Conservation (phyloP, 345 rosid species). For the Rubroshorea leprosula region DNA sequence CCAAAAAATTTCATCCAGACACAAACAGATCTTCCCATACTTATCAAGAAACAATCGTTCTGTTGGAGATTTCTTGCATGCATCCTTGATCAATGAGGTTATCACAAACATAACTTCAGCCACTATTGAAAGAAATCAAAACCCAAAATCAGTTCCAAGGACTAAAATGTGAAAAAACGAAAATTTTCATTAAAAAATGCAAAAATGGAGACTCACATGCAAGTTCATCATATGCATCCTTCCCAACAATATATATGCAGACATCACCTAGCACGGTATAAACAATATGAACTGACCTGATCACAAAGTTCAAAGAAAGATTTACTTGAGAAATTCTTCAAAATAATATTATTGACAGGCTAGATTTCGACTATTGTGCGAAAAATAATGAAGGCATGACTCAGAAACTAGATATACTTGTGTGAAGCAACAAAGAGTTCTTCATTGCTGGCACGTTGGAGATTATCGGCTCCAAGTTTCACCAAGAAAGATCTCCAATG, state of each 20-base stretch:
- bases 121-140: slow-evolving; percentile 35
- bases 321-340: not conserved
- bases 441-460: slow-evolving; percentile 77
- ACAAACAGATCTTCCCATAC: slow-evolving; percentile 76
- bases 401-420: slow-evolving; percentile 36
- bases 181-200: not conserved
- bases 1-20: slow-evolving; percentile 82
- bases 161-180: not conserved
- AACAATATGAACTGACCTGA: slow-evolving; percentile 81
- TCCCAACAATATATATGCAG: slow-evolving; percentile 76
- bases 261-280: slow-evolving; percentile 87
- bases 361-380: not conserved
- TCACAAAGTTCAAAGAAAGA: not conserved
- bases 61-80: slow-evolving; percentile 76
- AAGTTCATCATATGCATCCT: slow-evolving; percentile 94
- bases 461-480: slow-evolving; percentile 83
- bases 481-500: slow-evolving; percentile 88
- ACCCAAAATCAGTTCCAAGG: not conserved
- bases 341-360: not conserved
- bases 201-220: slow-evolving; percentile 47
- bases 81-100: slow-evolving; percentile 65
- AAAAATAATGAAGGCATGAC: not conserved
- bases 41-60: slow-evolving; percentile 83
- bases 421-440: slow-evolving; percentile 86
- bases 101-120: slow-evolving; percentile 75